phyloP scores from a whole-genome alignment of 2,329 filamentous ascomycete genomes.

The Neofusicoccum cordaticola region DNA sequence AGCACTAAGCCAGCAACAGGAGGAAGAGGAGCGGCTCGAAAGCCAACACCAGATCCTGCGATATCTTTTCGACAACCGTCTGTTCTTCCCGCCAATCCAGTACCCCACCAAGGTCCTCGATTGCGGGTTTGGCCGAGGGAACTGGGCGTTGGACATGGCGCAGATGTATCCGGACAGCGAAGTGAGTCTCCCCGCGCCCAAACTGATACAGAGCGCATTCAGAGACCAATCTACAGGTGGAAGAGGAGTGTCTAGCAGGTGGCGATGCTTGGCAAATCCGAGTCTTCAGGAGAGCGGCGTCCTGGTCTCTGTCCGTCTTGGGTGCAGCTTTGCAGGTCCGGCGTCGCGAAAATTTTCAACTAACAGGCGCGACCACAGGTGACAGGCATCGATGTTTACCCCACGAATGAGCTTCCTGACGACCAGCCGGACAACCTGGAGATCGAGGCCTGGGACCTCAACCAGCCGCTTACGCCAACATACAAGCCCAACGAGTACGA shows the following conservation, averaged over 20 bases:
- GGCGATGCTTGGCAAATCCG: neutral
- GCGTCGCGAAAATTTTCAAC: neutral
- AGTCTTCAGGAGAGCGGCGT: neutral
- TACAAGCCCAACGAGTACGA: constrained; percentile 74
- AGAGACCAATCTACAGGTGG: neutral
- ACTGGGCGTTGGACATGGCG: constrained; percentile 37
- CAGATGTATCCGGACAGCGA: constrained; percentile 37
- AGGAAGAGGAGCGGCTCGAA: constrained; percentile 37
- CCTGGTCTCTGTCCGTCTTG: neutral
- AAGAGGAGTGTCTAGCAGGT: neutral
- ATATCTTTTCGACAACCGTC: constrained; percentile 27
- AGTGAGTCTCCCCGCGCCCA: constrained; percentile 22
- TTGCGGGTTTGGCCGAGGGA: constrained; percentile 39
- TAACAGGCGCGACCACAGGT: constrained; percentile 27
- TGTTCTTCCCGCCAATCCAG: constrained; percentile 31
- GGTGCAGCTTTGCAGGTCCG: neutral
- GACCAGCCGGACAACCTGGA: constrained; percentile 36
- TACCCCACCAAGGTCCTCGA: constrained; percentile 36
- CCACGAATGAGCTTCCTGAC: constrained; percentile 29
- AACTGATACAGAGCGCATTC: neutral
- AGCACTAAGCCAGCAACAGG: constrained; percentile 23
- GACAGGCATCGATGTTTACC: constrained; percentile 38
- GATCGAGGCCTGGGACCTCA: constrained; percentile 36
- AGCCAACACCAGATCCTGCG: constrained; percentile 34
- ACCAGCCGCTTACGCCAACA: constrained; percentile 44